These are phyloP conservation scores for Fusarium chuoi DNA, from an alignment of 2,329 filamentous ascomycete genomes.

Conservation along the genomic window DNA sequence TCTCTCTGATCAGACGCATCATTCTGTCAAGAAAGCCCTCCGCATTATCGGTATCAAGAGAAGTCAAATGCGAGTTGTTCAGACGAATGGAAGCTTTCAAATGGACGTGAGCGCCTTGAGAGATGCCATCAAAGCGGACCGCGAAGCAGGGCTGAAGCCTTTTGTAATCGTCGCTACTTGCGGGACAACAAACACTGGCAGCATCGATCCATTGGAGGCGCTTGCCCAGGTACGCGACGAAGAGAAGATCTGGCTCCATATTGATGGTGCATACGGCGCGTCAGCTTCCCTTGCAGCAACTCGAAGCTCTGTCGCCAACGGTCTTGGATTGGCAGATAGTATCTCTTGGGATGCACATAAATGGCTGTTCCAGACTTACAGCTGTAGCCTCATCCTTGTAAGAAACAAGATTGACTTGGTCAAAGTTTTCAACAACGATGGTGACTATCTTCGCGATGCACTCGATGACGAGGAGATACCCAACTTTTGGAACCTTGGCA, in stretches of 20 bases:
- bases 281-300: neutral
- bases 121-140: neutral
- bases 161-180: constrained; percentile 8
- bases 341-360: constrained; percentile 23
- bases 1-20: constrained; percentile 14
- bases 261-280: constrained; percentile 17
- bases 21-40: constrained; percentile 8
- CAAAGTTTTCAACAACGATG: constrained; percentile 11
- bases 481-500: constrained; percentile 18
- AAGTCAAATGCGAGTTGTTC: neutral
- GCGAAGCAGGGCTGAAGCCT: neutral
- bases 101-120: neutral
- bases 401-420: neutral
- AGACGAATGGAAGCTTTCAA: neutral
- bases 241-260: constrained; percentile 15
- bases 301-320: neutral
- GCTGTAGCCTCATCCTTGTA: constrained; percentile 9
- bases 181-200: constrained; percentile 14
- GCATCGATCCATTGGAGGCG: neutral
- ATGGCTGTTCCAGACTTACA: constrained; percentile 17
- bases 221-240: neutral
- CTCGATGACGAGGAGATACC: constrained; percentile 16
- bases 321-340: constrained; percentile 12
- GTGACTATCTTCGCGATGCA: constrained; percentile 15
- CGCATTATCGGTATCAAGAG: neutral